phyloP scores from a whole-genome alignment of 257 asterid species.

The Anisodus tanguticus region DNA sequence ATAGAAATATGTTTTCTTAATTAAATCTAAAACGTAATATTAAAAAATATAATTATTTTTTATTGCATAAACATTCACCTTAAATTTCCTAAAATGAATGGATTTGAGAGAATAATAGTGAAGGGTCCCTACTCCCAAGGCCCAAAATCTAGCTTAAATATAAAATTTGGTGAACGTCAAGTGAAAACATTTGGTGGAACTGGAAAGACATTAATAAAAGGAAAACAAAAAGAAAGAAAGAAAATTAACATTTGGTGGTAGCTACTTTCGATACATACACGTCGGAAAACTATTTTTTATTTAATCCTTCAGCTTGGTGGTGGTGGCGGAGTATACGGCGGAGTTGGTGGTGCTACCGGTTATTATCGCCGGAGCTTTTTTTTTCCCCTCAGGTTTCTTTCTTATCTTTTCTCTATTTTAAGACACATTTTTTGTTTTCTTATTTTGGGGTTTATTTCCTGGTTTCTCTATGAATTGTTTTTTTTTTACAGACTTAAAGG shows the following conservation, averaged over 20 bases:
- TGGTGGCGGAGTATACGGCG: background rate
- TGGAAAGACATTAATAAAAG: background rate
- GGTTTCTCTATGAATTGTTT: no score
- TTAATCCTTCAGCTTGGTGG: background rate
- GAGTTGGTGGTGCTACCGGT: background rate
- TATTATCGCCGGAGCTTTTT: background rate
- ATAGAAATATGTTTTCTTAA: no score
- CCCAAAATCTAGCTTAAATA: constrained; percentile 17
- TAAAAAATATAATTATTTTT: background rate
- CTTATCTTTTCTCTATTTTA: background rate
- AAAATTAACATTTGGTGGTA: background rate
- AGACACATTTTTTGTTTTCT: background rate
- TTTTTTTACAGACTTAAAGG: no score
- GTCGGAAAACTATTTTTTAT: background rate
- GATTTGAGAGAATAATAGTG: background rate
- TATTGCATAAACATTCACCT: background rate
- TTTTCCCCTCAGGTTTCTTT: background rate
- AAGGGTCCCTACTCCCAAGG: background rate
- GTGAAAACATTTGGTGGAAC: background rate
- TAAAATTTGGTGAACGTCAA: background rate
- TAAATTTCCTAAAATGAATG: background rate
- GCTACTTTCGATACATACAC: background rate
- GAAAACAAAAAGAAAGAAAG: background rate
- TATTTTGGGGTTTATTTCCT: no score
- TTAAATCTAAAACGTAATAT: no score